These are phyloP conservation scores for Chiua virens DNA, from an alignment of 768 basidiomycete genomes.

Conservation along the genomic window DNA sequence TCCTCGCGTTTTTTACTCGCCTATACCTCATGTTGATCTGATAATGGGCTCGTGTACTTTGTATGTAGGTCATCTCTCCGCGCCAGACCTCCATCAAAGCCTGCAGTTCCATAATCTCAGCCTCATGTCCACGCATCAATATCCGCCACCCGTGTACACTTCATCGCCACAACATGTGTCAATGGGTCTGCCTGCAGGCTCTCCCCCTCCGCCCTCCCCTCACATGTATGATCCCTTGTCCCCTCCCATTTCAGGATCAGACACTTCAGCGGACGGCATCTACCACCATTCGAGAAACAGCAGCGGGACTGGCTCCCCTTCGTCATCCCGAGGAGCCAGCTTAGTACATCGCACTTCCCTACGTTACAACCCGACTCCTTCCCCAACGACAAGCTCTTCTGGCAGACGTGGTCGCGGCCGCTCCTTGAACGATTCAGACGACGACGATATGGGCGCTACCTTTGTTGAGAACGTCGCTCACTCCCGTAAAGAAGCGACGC, in stretches of 20 bases:
- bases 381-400: constrained; percentile 70
- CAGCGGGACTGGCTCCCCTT: constrained; percentile 70
- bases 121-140: constrained; percentile 70
- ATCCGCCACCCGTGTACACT: constrained; percentile 59
- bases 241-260: constrained; percentile 86
- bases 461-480: constrained; percentile 72
- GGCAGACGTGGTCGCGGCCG: constrained; percentile 63
- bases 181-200: constrained; percentile 59
- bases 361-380: constrained; percentile 82
- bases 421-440: constrained; percentile 75
- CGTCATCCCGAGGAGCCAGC: constrained; percentile 72
- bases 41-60: constrained; percentile 54
- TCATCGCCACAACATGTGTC: constrained; percentile 66
- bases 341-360: constrained; percentile 69
- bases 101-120: constrained; percentile 60
- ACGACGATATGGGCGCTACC: constrained; percentile 68
- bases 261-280: constrained; percentile 81
- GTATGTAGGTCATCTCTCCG: constrained; percentile 60
- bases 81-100: constrained; percentile 68
- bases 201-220: constrained; percentile 76
- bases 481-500: constrained; percentile 80
- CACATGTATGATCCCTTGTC: constrained; percentile 83
- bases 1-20: constrained; percentile 40
- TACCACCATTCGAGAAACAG: constrained; percentile 77
- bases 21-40: constrained; percentile 64